Conservation (phyloP, 1,284 basidiomycete species). For the Butyriboletus appendiculatus region DNA sequence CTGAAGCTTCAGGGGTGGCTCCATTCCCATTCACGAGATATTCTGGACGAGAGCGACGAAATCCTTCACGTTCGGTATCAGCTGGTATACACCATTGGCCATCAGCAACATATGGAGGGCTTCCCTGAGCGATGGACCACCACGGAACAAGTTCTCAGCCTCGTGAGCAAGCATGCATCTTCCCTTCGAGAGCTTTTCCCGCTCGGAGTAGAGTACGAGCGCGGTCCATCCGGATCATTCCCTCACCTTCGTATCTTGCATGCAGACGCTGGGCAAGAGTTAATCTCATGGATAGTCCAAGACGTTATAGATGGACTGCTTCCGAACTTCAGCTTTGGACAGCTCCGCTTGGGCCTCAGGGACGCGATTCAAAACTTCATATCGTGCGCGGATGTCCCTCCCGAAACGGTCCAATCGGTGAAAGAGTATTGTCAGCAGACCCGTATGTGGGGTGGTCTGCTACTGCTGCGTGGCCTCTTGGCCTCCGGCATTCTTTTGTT, state of each 20-base stretch:
- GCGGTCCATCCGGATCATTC: slow-evolving; percentile 26
- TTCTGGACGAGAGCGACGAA: slow-evolving; percentile 58
- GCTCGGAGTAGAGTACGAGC: slow-evolving; percentile 13
- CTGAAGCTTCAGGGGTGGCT: too few species aligned
- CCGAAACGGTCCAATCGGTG: slow-evolving; percentile 18
- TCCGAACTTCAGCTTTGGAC: slow-evolving; percentile 21
- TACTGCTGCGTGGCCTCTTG: slow-evolving; percentile 49
- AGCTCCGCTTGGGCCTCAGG: slow-evolving; percentile 16
- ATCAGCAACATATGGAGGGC: slow-evolving; percentile 42
- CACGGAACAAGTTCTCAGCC: slow-evolving; percentile 41
- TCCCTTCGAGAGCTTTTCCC: slow-evolving; percentile 16
- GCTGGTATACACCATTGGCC: slow-evolving; percentile 50
- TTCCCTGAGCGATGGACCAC: slow-evolving; percentile 50
- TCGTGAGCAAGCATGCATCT: slow-evolving; percentile 20
- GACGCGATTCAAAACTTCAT: slow-evolving; percentile 28
- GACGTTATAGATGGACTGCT: slow-evolving; percentile 30
- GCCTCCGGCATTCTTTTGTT: slow-evolving; percentile 44
- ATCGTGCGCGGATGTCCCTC: neutral
- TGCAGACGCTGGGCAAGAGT: slow-evolving; percentile 18
- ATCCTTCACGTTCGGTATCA: slow-evolving; percentile 51
- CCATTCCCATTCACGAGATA: slow-evolving; percentile 34
- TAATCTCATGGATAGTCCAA: slow-evolving; percentile 27
- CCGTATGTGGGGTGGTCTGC: slow-evolving; percentile 36
- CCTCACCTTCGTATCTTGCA: slow-evolving; percentile 38
- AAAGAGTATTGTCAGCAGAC: slow-evolving; percentile 15